Base-by-base conservation (phyloP, 257 asterid species). In the Orobanche coerulescens region DNA sequence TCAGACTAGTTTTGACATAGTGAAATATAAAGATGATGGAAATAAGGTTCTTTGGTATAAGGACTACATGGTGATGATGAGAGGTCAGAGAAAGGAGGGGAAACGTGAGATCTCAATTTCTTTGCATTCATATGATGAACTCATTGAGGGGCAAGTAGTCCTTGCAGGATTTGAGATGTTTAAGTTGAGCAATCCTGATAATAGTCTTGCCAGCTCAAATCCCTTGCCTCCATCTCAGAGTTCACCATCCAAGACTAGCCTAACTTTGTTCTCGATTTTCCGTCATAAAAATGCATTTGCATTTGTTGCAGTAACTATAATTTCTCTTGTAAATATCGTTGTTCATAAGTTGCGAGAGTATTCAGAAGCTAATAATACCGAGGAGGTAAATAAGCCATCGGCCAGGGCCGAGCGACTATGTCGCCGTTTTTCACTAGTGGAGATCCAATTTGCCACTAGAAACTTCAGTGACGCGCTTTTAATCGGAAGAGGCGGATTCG, bases 151-250 rank as follows among this genome's bases (percentile, higher is more conserved):
- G 34, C 64, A 44, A 7, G 81, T 61, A 50, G 70, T 71, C 19
- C 67, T 81, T 39, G 67, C 66, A 51, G 88, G 86, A 43, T 61
- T 84, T 60, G 84, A 84, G 60, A 69, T 84, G 47, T 73, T 79
- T 52, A 81, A 84, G 81, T 44, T 84, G 56, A 79, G 88, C 74
- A 84, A 84, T 37, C 79, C 74, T 16, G 92, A 79, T 51, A 77
- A 76, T 58, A 81, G 62, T 71, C 86, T 84, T 22, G 86, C 78
- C 0, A 69, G 80, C 53, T 61, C 64, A 24, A 84, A 71, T 53
- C 76, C 79, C 31, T 53, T 25, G 28, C 72, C 68, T 20, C 52
- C 39, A 9, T 28, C n/a, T 28, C 59, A 9, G 3, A 24, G 18
- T 53, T 58, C 75, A 48, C 46, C 39, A 54, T 55, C 67, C 33